These are phyloP conservation scores for Stachybotrys chartarum DNA, from an alignment of 2,329 filamentous ascomycete genomes.

Conservation along the genomic window DNA sequence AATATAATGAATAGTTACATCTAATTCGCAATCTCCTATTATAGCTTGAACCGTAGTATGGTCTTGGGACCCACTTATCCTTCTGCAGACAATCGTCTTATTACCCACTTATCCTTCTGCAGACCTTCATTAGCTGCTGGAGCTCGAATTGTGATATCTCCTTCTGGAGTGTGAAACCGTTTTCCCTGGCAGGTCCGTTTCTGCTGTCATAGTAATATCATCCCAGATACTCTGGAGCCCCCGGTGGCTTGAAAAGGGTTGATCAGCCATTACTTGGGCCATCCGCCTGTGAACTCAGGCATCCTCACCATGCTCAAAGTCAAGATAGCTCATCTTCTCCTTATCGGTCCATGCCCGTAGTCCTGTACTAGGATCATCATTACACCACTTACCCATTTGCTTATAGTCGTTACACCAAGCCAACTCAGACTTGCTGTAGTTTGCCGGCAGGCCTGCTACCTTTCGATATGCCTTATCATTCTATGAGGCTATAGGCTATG, in stretches of 20 bases:
- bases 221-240: neutral
- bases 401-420: neutral
- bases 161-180: too few relatives aligned
- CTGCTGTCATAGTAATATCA: neutral
- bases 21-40: too few relatives aligned
- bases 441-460: neutral
- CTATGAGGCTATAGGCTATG: neutral
- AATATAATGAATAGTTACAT: too few relatives aligned
- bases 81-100: too few relatives aligned
- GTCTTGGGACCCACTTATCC: too few relatives aligned
- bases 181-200: too few relatives aligned
- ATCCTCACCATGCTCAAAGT: neutral
- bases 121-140: too few relatives aligned
- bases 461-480: neutral
- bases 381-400: neutral
- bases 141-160: too few relatives aligned
- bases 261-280: neutral
- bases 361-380: neutral
- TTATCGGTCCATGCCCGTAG: neutral
- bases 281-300: neutral
- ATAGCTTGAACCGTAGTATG: too few relatives aligned
- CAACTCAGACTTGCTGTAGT: neutral
- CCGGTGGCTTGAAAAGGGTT: neutral
- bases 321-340: neutral
- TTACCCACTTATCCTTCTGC: too few relatives aligned